Evolutionary conservation across 2,329 filamentous ascomycete genomes (phyloP), one percentile per base, ranked within the genome.

Genomic region (Ascocoryne sarcoides): DNA sequence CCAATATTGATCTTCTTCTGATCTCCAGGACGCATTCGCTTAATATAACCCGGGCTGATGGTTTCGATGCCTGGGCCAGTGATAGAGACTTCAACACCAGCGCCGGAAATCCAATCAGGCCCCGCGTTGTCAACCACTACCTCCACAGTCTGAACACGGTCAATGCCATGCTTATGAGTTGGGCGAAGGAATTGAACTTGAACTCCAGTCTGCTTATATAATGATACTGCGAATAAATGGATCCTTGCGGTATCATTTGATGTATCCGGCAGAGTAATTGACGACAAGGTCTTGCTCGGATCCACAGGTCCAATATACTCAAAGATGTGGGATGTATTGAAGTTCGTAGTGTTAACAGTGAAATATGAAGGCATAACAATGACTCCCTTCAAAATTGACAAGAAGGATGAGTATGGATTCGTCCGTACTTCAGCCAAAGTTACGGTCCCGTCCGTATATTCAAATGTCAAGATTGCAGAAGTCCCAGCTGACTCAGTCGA

Each of bases 371-470:
- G 65, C 38, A 64, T 63, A 17, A 68, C 59, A 40, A 72, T 58
- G 39, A 69, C 65, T 32, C 69, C 69, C 10, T 62, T 61, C 37
- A 66, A 64, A 45, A 70, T 63, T 8, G 65, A 64, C 37, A 69
- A 51, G 49, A 62, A 68, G 36, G 59, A 63, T 52, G 60, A 68
- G 58, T 62, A 71, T 4, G 64, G 62, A 20, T 64, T 60, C 1
- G 62, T 61, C n/a, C 66, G 64, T 23, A 71, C 50, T 51, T 70
- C 65, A 12, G 61, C 59, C 12, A 50, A 44, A 10, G 64, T 62
- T 1, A 56, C 61, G 17, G 56, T 63, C 40, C 60, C 60, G 46
- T 71, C 68, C 0, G 58, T 48, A 45, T 69, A 71, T 4, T 49
- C 48, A 34, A 68, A 64, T 0, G 64, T 67, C 18, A 67, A 52